Conservation (phyloP, 1,139 yeast species). For the Magnusiomyces sp. region DNA sequence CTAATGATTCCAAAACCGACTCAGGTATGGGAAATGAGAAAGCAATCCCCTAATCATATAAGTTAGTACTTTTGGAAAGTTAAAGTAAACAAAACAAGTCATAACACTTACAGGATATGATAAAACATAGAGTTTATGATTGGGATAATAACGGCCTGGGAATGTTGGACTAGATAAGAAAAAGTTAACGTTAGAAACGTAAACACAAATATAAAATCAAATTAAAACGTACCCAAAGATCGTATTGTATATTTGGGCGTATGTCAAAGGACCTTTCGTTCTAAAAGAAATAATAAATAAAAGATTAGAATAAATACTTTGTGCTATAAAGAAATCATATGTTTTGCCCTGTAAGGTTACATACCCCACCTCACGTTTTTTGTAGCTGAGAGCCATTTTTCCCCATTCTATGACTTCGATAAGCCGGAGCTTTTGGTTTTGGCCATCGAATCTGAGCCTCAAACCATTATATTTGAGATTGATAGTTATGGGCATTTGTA, state of each 20-base stretch:
- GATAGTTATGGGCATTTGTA: conserved; percentile 19
- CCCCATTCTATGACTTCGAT: conserved; percentile 26
- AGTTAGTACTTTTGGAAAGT: not conserved
- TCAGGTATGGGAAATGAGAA: conserved; percentile 22
- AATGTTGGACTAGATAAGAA: conserved; percentile 23
- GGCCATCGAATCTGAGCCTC: conserved; percentile 25
- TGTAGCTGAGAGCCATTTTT: conserved; percentile 20
- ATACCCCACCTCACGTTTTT: conserved; percentile 23
- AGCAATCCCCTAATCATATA: conserved; percentile 30
- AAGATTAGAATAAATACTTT: not conserved
- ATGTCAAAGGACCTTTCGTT: conserved; percentile 19
- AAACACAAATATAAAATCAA: too few species aligned
- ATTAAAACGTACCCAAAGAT: conserved; percentile 21
- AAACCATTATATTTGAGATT: conserved; percentile 23
- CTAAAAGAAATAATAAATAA: not conserved
- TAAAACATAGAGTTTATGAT: not conserved
- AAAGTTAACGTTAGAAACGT: not conserved
- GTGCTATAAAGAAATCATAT: not conserved
- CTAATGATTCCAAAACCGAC: conserved; percentile 6
- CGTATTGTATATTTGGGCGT: conserved; percentile 25
- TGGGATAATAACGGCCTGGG: conserved; percentile 22
- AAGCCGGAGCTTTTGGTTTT: conserved; percentile 22
- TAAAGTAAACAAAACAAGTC: not conserved
- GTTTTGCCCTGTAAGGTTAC: not conserved
- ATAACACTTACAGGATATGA: conserved; percentile 1